Conservation (phyloP, 495 filamentous ascomycete species). For the Neurospora cerealis region DNA sequence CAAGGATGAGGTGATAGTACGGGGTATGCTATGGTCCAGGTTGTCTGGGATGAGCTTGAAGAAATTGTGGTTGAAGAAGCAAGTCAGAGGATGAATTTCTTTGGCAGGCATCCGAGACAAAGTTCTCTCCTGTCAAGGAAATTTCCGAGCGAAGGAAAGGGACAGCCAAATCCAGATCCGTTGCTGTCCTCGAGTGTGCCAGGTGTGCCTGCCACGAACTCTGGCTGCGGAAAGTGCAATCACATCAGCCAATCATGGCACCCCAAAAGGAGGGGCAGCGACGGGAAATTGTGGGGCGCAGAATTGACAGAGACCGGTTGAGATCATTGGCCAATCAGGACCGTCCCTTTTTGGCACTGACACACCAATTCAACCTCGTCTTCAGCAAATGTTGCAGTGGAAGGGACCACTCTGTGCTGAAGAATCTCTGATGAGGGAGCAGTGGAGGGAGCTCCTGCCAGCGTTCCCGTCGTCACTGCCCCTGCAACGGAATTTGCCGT, state of each 20-base stretch:
- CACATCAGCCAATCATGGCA: neutral
- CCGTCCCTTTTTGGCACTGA: neutral
- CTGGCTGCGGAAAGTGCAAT: neutral
- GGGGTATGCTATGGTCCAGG: neutral
- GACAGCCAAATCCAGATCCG: neutral
- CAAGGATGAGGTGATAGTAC: neutral
- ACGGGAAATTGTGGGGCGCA: neutral
- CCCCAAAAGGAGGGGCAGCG: neutral
- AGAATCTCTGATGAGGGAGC: neutral
- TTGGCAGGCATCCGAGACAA: neutral
- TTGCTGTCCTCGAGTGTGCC: neutral
- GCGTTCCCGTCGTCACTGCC: neutral
- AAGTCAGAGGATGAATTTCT: neutral
- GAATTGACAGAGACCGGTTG: neutral
- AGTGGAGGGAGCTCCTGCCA: neutral
- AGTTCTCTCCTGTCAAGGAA: neutral
- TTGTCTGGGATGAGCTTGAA: neutral
- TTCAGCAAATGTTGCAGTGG: neutral
- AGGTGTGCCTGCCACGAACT: neutral
- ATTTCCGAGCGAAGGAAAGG: neutral
- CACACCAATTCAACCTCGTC: neutral
- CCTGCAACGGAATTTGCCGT: neutral
- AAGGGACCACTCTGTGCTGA: neutral
- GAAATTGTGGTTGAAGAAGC: neutral
- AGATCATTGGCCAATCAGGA: neutral